Evolutionary conservation across 192 early-diverging fungal species (phyloP).

Genomic region (Backusella tarrabulga): DNA sequence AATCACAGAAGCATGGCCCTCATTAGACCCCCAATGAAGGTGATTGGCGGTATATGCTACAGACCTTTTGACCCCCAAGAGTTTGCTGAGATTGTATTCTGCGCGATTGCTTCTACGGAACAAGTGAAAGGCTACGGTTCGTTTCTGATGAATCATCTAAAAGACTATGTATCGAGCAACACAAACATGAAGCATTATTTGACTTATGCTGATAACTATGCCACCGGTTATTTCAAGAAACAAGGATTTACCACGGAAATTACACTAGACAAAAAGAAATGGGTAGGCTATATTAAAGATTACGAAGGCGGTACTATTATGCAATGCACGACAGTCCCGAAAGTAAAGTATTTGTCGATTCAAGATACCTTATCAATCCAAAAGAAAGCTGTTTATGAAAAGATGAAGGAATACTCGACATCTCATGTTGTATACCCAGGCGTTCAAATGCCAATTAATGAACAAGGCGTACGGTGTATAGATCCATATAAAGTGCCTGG

Average conservation of each 20-base stretch:
- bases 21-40: constrained; percentile 62
- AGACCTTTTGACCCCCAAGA: constrained; percentile 83
- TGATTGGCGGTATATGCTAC: constrained; percentile 94
- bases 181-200: constrained; percentile 84
- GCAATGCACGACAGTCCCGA: constrained; percentile 91
- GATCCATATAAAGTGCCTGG: constrained; percentile 90
- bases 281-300: constrained; percentile 99
- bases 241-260: constrained; percentile 97
- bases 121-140: constrained; percentile 99
- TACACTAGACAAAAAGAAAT: constrained; percentile 85
- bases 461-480: constrained; percentile 55
- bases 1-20: constrained; percentile 87
- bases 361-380: constrained; percentile 74
- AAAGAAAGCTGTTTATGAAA: constrained; percentile 78
- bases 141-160: constrained; percentile 92
- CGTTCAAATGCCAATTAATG: constrained; percentile 55
- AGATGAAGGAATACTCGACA: constrained; percentile 71
- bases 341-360: constrained; percentile 80
- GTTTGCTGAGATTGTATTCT: constrained; percentile 99
- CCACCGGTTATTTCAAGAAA: constrained; percentile 98
- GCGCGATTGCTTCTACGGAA: constrained; percentile 85
- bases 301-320: constrained; percentile 98
- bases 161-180: constrained; percentile 82
- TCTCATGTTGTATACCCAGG: constrained; percentile 84
- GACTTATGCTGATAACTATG: constrained; percentile 99